Base-by-base conservation (phyloP, 2,329 filamentous ascomycete species). In the Phialophora expanda region DNA sequence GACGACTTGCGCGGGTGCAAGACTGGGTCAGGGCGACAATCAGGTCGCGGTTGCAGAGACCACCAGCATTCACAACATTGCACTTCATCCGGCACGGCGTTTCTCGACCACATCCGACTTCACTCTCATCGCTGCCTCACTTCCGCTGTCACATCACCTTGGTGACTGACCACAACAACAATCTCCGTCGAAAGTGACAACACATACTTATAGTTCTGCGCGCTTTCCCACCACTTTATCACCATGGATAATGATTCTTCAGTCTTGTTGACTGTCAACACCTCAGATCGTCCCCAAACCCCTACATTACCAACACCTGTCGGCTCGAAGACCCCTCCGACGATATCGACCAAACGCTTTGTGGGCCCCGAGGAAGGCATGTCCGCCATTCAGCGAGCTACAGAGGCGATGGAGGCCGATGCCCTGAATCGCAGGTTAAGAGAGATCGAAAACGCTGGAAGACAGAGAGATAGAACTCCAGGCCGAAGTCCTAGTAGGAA, bases 401-500 rank as follows among this genome's bases (percentile, higher is more conserved):
- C 84, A 22, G 86, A 87, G 69, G 80, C 86, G 1, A 78, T 89
- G 51, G 87, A 89, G 75, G 77, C 87, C 11, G 81, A 81, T 64
- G 85, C 85, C 8, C 76, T 90, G 65, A 85, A 62, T 46, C 87
- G 83, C 74, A 87, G 87, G 28, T 77, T 90, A 69, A 85, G 86
- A 72, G 83, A 87, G 53, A 84, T 87, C 69, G 86, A 89, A 71
- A 83, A 87, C 65, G 82, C 82, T 12, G 85, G 85, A n/a, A 81
- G 82, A 66, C 80, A 82, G 55, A 79, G 86, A 73, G 87, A 89
- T 70, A 83, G 84, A 64, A 89, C 88, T 32, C 87, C 88, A 3
- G 85, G 82, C 51, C 83, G 85, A 32, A 90, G 88, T 75, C 88
- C 89, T 4, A 89, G 87, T 75, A 82, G 89, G 67, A 91, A 91